These are phyloP conservation scores for Colletotrichum sp. DNA, from an alignment of 2,329 filamentous ascomycete genomes.

Conservation along the genomic window DNA sequence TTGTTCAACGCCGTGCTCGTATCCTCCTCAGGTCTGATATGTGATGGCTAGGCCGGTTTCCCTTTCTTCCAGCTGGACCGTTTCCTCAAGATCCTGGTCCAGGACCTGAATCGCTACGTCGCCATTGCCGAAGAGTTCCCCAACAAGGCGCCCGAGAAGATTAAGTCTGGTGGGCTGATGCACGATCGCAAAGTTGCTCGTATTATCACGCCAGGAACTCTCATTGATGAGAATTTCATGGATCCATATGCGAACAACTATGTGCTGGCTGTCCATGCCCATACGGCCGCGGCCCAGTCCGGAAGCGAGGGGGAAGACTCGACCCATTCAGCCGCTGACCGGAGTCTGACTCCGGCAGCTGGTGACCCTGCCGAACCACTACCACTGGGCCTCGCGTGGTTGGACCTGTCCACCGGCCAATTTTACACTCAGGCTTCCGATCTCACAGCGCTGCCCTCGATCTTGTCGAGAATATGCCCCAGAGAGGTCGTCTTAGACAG, in stretches of 20 bases:
- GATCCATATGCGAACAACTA: constrained; percentile 95
- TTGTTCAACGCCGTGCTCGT: constrained; percentile 15
- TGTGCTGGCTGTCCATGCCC: constrained; percentile 79
- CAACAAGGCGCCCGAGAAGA: constrained; percentile 70
- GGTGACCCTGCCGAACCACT: constrained; percentile 25
- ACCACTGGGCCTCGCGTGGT: constrained; percentile 82
- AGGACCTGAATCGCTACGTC: constrained; percentile 89
- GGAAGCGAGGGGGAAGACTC: background rate
- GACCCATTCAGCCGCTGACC: constrained; percentile 1
- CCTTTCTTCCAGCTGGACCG: constrained; percentile 92
- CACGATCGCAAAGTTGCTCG: constrained; percentile 86
- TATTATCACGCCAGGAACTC: constrained; percentile 90
- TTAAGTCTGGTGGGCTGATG: constrained; percentile 78
- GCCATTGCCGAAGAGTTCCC: constrained; percentile 94
- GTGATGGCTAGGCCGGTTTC: constrained; percentile 74
- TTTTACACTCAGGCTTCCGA: constrained; percentile 86
- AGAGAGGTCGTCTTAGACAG: constrained; percentile 84
- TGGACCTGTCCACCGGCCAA: constrained; percentile 93
- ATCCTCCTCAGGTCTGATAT: constrained; percentile 25
- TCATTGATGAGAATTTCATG: constrained; percentile 98
- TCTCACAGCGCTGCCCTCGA: constrained; percentile 75
- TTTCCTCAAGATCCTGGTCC: constrained; percentile 90
- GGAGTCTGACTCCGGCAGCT: constrained; percentile 5
- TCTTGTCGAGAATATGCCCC: constrained; percentile 81
- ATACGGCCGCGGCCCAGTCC: constrained; percentile 45